These are phyloP conservation scores for Elsinoe ampelina DNA, from an alignment of 2,329 filamentous ascomycete genomes.

Conservation along the genomic window DNA sequence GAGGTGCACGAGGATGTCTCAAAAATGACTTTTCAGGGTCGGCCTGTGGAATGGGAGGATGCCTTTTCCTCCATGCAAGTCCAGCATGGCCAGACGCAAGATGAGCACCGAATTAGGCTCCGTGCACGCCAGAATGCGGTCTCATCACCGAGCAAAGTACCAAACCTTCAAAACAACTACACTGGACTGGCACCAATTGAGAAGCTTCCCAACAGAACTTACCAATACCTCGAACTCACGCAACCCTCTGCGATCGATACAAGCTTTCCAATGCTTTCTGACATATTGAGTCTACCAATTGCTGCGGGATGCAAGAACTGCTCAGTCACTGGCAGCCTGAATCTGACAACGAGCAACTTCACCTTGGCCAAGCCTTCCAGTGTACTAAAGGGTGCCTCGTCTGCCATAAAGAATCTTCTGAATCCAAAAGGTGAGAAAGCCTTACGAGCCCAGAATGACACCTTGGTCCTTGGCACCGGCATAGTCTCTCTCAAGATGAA, in stretches of 20 bases:
- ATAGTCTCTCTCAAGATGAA: not conserved
- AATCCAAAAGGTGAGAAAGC: no score
- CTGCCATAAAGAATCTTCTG: no score
- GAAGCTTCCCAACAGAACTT: not conserved
- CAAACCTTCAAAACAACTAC: not conserved
- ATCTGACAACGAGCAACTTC: not conserved
- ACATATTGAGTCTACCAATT: not conserved
- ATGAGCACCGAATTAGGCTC: not conserved
- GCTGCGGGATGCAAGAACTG: not conserved
- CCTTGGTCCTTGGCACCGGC: not conserved
- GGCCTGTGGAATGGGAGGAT: not conserved
- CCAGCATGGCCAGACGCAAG: not conserved
- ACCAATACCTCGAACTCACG: not conserved
- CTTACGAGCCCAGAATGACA: no score
- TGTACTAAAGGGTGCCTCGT: no score
- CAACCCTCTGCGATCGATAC: not conserved
- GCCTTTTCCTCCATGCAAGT: not conserved
- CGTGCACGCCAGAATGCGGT: not conserved
- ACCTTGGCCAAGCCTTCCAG: not conserved
- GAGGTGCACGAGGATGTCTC: not conserved
- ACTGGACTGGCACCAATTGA: not conserved
- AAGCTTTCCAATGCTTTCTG: not conserved
- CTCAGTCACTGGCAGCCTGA: not conserved
- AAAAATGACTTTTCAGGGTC: not conserved
- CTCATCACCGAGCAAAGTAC: no score